Evolutionary conservation across 371 early-diverging fungal species (phyloP).

Genomic region (Dinochytrium kinnereticum): DNA sequence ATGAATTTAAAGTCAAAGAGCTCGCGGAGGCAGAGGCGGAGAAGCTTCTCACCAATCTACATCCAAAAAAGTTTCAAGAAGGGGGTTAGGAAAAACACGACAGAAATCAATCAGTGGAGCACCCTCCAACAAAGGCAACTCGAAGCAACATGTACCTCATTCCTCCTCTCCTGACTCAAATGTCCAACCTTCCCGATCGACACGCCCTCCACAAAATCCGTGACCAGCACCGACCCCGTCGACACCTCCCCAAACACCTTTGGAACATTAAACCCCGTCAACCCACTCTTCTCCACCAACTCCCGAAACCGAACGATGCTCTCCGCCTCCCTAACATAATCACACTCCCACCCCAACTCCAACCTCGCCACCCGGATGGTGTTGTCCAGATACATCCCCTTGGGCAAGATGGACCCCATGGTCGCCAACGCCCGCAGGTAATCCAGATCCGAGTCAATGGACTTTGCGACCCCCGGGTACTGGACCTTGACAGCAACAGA

Average conservation of each 20-base stretch:
- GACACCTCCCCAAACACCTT: slow-evolving; percentile 70
- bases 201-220: slow-evolving; percentile 80
- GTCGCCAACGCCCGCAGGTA: slow-evolving; percentile 81
- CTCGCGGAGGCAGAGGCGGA: slow-evolving; percentile 86
- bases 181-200: slow-evolving; percentile 68
- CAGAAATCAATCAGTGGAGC: too few species aligned
- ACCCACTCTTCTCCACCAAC: slow-evolving; percentile 56
- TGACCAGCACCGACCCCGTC: slow-evolving; percentile 76
- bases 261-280: slow-evolving; percentile 72
- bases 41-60: slow-evolving; percentile 48
- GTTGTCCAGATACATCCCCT: slow-evolving; percentile 95
- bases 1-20: slow-evolving; percentile 92
- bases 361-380: slow-evolving; percentile 87
- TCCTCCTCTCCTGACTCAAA: slow-evolving; percentile 69
- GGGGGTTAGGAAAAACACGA: too few species aligned
- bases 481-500: slow-evolving; percentile 93
- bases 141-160: slow-evolving; percentile 56
- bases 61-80: slow-evolving; percentile 5
- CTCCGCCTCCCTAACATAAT: slow-evolving; percentile 88
- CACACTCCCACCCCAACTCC: slow-evolving; percentile 95
- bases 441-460: slow-evolving; percentile 87
- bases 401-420: slow-evolving; percentile 84
- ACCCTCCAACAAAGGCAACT: background rate
- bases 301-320: slow-evolving; percentile 71
- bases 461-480: slow-evolving; percentile 91